These are phyloP conservation scores for Trichophyton benhamiae DNA, from an alignment of 2,329 filamentous ascomycete genomes.

Conservation along the genomic window DNA sequence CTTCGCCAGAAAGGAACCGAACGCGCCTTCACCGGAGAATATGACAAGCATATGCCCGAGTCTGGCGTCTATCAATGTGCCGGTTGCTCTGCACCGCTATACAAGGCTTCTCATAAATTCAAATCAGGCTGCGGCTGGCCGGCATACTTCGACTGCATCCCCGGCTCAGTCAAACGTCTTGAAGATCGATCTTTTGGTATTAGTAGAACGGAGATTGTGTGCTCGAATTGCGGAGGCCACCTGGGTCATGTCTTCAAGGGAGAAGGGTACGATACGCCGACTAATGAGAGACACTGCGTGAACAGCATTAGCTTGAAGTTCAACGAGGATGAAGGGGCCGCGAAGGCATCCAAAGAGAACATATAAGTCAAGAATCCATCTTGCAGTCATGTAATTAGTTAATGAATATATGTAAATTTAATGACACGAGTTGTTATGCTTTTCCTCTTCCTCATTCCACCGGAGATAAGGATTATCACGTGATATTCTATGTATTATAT, in stretches of 20 bases:
- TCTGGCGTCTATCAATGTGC: conserved; percentile 76
- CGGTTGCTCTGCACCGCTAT: conserved; percentile 74
- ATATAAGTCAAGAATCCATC: neutral
- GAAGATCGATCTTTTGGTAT: conserved; percentile 69
- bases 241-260: conserved; percentile 87
- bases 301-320: conserved; percentile 89
- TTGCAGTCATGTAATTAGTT: neutral
- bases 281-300: conserved; percentile 93
- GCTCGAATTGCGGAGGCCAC: conserved; percentile 86
- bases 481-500: neutral
- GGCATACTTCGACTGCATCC: conserved; percentile 91
- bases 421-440: neutral
- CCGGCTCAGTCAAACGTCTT: conserved; percentile 74
- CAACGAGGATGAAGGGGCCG: conserved; percentile 46
- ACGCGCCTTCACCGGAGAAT: conserved; percentile 63
- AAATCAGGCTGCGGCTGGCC: conserved; percentile 95
- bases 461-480: neutral
- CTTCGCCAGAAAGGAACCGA: conserved; percentile 90
- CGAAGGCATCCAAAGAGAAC: neutral
- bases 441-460: neutral
- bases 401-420: neutral
- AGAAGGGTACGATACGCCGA: conserved; percentile 70
- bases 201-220: conserved; percentile 83
- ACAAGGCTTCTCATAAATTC: conserved; percentile 91
- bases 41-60: conserved; percentile 70